A percentile compares a stretch with the other conserved stretches of the same genome.
phyloP scores from a whole-genome alignment of 1,139 yeast genomes.

The Candida tetrigidarum region DNA sequence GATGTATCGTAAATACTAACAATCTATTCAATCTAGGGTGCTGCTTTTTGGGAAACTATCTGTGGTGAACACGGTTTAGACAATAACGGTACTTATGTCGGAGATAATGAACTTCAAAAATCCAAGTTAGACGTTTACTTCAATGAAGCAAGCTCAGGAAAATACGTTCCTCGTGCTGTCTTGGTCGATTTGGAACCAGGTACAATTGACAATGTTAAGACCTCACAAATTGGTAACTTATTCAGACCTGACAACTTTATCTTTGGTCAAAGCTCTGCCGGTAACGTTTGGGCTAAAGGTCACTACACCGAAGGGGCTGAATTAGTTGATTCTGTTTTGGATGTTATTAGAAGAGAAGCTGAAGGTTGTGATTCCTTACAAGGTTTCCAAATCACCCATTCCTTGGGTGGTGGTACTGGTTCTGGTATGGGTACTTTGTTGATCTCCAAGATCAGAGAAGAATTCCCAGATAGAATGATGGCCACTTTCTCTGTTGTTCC shows the following conservation, averaged over 20 bases:
- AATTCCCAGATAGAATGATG: conserved; percentile 94
- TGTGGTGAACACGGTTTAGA: conserved; percentile 97
- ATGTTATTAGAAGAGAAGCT: conserved; percentile 90
- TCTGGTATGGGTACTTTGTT: conserved; percentile 93
- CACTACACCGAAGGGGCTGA: conserved; percentile 97
- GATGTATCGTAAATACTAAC: no score
- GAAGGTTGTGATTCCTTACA: conserved; percentile 91
- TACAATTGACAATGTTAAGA: conserved; percentile 81
- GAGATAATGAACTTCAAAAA: conserved; percentile 68
- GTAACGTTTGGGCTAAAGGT: conserved; percentile 97
- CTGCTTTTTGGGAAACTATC: conserved; percentile 97
- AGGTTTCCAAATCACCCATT: conserved; percentile 93
- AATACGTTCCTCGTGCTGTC: conserved; percentile 93
- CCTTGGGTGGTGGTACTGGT: conserved; percentile 97
- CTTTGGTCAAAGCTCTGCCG: conserved; percentile 90
- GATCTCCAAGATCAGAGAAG: conserved; percentile 81
- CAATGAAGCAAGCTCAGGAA: conserved; percentile 72
- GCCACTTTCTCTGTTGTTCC: conserved; percentile 94
- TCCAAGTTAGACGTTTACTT: conserved; percentile 55
- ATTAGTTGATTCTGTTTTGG: conserved; percentile 86
- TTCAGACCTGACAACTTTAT: conserved; percentile 92
- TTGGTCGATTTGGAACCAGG: conserved; percentile 94
- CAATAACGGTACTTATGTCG: conserved; percentile 76
- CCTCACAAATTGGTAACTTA: conserved; percentile 76
- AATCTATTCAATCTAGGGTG: conserved; percentile 57